These are phyloP conservation scores for Alnus rubra DNA, from an alignment of 306 rosid genomes.

Conservation along the genomic window DNA sequence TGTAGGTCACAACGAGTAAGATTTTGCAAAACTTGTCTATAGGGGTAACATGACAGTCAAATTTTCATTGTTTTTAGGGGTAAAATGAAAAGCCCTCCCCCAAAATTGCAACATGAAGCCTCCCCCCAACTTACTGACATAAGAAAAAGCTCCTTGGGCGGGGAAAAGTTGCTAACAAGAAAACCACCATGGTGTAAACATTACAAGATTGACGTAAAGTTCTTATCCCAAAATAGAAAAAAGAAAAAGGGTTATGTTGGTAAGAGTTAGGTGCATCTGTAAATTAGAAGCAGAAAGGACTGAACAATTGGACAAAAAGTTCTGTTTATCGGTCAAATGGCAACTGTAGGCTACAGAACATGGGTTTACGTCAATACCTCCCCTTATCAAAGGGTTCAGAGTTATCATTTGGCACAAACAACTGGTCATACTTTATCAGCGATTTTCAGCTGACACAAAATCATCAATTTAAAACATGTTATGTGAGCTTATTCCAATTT, in stretches of 20 bases:
- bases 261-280: neutral
- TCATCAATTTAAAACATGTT: conserved; percentile 8
- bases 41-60: neutral
- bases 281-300: too few relatives aligned
- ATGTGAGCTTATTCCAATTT: conserved; percentile 21
- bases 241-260: neutral
- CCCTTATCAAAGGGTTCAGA: neutral
- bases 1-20: neutral
- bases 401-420: neutral
- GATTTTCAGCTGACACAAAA: conserved; percentile 5
- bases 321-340: neutral
- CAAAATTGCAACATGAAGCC: neutral
- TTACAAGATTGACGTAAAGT: neutral
- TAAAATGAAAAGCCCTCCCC: neutral
- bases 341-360: neutral
- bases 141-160: neutral
- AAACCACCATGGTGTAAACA: neutral
- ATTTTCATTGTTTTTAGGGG: neutral
- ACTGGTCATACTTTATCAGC: neutral
- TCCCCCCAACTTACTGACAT: neutral
- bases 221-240: neutral
- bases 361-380: neutral
- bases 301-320: neutral
- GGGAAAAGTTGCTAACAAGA: neutral
- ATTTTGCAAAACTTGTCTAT: neutral